A percentile compares a stretch with the other conserved stretches of the same genome.
phyloP scores from a whole-genome alignment of 306 rosid genomes.

The Cucurbita maxima region DNA sequence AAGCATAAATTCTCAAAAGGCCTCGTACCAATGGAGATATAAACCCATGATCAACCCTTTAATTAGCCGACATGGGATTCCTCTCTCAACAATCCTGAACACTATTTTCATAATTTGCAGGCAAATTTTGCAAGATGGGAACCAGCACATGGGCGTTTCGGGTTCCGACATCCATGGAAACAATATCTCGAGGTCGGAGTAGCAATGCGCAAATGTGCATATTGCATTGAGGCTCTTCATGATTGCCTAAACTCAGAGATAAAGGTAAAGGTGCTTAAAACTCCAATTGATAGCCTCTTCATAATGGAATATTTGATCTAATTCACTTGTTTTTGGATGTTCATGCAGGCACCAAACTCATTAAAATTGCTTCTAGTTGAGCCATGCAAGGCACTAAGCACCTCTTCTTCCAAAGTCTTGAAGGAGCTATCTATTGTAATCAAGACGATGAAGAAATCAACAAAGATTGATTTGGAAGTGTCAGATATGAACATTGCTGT shows the following conservation, averaged over 20 bases:
- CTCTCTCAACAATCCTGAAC: too few species aligned
- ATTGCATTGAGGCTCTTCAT: conserved; percentile 61
- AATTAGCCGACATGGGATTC: too few species aligned
- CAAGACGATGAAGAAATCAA: conserved; percentile 53
- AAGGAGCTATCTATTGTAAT: conserved; percentile 37
- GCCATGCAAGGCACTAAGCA: conserved; percentile 28
- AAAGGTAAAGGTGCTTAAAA: conserved; percentile 43
- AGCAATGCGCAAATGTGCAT: conserved; percentile 60
- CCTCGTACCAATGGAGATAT: too few species aligned
- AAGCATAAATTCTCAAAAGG: too few species aligned
- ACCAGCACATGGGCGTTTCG: conserved; percentile 66
- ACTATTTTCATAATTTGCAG: conserved; percentile 13
- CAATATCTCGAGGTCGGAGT: conserved; percentile 63
- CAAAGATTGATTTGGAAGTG: conserved; percentile 20
- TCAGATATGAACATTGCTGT: conserved; percentile 44
- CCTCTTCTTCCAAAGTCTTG: conserved; percentile 27
- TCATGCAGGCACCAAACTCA: conserved; percentile 29
- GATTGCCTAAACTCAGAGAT: conserved; percentile 44
- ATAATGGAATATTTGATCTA: not conserved
- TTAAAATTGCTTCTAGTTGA: conserved; percentile 31
- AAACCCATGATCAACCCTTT: too few species aligned
- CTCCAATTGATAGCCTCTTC: not conserved
- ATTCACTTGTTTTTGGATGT: not conserved
- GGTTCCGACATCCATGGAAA: conserved; percentile 79
- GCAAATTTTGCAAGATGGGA: conserved; percentile 92